Evolutionary conservation across 139 green algal species (phyloP), one percentile per base, ranked within the genome.

Genomic region (Micractinium sp.): DNA sequence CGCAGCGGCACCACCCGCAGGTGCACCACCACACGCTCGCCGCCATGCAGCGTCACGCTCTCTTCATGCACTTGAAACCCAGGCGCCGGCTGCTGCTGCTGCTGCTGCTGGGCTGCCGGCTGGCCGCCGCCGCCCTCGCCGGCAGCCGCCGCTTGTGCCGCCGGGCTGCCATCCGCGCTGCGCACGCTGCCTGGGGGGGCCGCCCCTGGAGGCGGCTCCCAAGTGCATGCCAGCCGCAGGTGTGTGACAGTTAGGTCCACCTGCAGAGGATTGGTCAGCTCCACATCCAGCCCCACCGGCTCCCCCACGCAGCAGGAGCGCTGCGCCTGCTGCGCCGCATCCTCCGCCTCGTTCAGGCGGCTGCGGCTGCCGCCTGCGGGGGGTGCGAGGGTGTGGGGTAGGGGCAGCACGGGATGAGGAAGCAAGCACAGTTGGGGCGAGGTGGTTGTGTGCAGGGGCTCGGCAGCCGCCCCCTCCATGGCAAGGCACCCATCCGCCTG

Each of bases 191-290:
- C 88, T 61, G 31, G 75, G 91, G 90, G n/a, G 86, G 90, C 77
- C 20, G 87, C 87, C 13, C 25, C 87, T 27, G 81, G 74, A 2
- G 81, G 61, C 5, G 88, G 77, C 53, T 88, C 87, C 74, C 95
- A 95, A 47, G 95, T 92, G 88, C 94, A 97, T 12, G 94, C 53
- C 39, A 98, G 92, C 35, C 91, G 89, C 75, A 98, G 89, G 60
- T 90, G 78, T 3, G 91, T 88, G 33, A 98, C 36, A 66, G 86
- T 71, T 16, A 99, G 89, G 38, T 94, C 93, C 60, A 97, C 80
- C 71, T 90, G 74, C 80, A 99, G 93, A 0, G 96, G 97, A 89
- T 99, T 99, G 67, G 61, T 87, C 63, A 99, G 91, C 53, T 95
- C 88, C 41, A 99, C 88, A 39, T 94, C 89, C 23, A 99, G 90